Conservation (phyloP, 768 basidiomycete species). For the Boletus vinaceobasis region DNA sequence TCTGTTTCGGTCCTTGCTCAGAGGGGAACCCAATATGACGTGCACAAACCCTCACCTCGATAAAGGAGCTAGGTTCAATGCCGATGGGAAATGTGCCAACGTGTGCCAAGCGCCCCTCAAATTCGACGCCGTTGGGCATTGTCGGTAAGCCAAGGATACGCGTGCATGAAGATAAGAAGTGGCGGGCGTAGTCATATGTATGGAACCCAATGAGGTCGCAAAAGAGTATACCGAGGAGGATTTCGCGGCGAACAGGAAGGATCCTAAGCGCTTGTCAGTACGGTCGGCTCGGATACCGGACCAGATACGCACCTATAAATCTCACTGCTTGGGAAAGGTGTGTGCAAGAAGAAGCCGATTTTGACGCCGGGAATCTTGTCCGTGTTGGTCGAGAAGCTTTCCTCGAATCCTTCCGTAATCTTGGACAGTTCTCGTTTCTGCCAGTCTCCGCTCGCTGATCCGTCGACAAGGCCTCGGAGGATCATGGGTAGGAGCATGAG, state of each 20-base stretch:
- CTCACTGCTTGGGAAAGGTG: constrained; percentile 96
- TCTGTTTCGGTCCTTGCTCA: constrained; percentile 41
- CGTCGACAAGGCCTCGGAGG: constrained; percentile 84
- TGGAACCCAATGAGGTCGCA: constrained; percentile 99
- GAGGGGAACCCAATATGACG: not conserved
- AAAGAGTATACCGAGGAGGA: constrained; percentile 92
- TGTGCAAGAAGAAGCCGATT: constrained; percentile 98
- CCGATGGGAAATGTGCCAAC: constrained; percentile 99
- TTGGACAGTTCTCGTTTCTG: constrained; percentile 59
- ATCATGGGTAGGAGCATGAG: constrained; percentile 98
- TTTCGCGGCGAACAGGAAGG: constrained; percentile 94
- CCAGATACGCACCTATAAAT: constrained; percentile 78
- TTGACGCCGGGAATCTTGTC: constrained; percentile 65
- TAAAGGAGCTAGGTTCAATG: constrained; percentile 92
- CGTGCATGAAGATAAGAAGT: constrained; percentile 98
- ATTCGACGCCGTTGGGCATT: constrained; percentile 97
- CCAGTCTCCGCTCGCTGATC: constrained; percentile 54
- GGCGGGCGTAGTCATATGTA: constrained; percentile 99
- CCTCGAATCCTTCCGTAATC: constrained; percentile 70
- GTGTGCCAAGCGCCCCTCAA: constrained; percentile 91
- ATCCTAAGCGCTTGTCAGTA: constrained; percentile 52
- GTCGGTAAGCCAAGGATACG: constrained; percentile 93
- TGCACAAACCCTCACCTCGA: constrained; percentile 49
- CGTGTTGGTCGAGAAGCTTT: constrained; percentile 34
- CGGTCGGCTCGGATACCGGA: constrained; percentile 12